These are phyloP conservation scores for Citrus unshiu DNA, from an alignment of 345 rosid genomes.

Conservation along the genomic window DNA sequence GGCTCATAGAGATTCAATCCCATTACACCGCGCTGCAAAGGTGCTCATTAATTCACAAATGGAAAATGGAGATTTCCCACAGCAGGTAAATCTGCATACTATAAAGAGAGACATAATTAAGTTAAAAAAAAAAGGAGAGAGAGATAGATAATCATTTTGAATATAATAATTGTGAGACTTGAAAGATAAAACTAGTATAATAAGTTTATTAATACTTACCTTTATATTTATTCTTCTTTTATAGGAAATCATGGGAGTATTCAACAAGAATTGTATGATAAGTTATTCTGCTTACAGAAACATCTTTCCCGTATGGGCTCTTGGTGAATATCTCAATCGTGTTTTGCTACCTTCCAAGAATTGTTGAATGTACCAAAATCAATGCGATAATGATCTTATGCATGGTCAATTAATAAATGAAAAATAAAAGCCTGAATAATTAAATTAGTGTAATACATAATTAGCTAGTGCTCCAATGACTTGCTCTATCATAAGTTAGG, in stretches of 20 bases:
- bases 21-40: conserved; percentile 57
- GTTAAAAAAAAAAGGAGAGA: no score
- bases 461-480: no score
- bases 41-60: conserved; percentile 45
- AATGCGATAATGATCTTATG: no score
- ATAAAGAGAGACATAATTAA: not conserved
- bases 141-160: not conserved
- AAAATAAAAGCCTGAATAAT: no score
- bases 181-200: no score
- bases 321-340: conserved; percentile 46
- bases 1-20: conserved; percentile 51
- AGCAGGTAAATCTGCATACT: conserved; percentile 33
- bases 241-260: conserved; percentile 64
- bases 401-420: not conserved
- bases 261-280: conserved; percentile 64
- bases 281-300: conserved; percentile 54
- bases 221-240: no score
- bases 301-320: conserved; percentile 67
- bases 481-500: no score
- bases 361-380: not conserved
- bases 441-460: no score
- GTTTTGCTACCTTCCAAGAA: conserved; percentile 6
- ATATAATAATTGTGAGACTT: not conserved
- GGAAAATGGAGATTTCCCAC: conserved; percentile 72
- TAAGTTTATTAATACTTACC: no score